Conservation (phyloP, 306 rosid genomes). For the Cucurbita maxima region DNA sequence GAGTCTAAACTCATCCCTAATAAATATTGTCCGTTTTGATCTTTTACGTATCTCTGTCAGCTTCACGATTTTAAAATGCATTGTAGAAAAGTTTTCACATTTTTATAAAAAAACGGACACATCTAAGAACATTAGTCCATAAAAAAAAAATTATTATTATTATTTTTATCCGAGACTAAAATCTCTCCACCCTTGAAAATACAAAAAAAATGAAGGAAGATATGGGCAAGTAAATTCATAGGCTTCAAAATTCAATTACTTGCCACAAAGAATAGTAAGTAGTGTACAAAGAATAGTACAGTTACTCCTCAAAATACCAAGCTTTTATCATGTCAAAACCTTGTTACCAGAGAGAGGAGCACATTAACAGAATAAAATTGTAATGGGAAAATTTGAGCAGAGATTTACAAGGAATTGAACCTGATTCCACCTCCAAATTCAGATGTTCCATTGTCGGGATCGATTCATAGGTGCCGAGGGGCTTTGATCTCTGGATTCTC, state of each 20-base stretch:
- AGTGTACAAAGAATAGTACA: not conserved
- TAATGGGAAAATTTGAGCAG: not conserved
- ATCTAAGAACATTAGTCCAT: too few species aligned
- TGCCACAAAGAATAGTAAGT: not conserved
- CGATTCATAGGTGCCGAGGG: constrained; percentile 25
- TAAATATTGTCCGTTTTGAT: too few species aligned
- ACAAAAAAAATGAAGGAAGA: not conserved
- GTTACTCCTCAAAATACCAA: not conserved
- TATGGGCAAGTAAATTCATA: not conserved
- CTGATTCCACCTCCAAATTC: constrained; percentile 13
- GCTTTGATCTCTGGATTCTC: constrained; percentile 22
- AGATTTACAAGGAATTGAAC: constrained; percentile 4
- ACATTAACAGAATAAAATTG: not conserved
- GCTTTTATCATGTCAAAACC: not conserved
- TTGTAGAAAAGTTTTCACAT: too few species aligned
- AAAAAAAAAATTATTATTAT: too few species aligned
- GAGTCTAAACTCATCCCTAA: too few species aligned
- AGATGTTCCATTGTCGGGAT: constrained; percentile 43
- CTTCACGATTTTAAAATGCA: too few species aligned
- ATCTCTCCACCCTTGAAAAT: not conserved
- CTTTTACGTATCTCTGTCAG: too few species aligned
- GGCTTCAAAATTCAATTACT: not conserved
- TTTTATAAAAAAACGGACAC: too few species aligned
- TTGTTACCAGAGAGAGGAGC: not conserved
- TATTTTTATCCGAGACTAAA: not conserved